Base-by-base conservation (phyloP, 2,329 filamentous ascomycete genomes). In the Colletotrichum simmondsii region DNA sequence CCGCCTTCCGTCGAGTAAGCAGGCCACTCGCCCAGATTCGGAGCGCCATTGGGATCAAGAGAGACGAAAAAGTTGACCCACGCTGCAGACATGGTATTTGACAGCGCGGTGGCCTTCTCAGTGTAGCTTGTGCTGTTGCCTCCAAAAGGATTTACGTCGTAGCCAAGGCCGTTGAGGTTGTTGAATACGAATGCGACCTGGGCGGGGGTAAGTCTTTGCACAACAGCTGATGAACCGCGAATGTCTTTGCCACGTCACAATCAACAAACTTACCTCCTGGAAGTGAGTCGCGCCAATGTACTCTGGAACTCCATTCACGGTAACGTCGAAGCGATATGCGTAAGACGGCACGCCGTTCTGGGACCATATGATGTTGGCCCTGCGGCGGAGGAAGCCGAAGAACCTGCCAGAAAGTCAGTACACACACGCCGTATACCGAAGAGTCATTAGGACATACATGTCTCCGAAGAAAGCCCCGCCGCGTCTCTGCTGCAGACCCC, bases 151-250 rank as follows among this genome's bases (percentile, higher is more conserved):
- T 81, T 80, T 0, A 58, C 69, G n/a, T 57, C 64, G 53, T 82
- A 82, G 54, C 80, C 80, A 6, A 76, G 72, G 19, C 80, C 81
- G 35, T 77, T 74, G 14, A 78, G 58, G 61, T 82, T 83, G 56
- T 79, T 77, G 67, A 88, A 86, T n/a, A 82, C 80, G 65, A 87
- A 81, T 7, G 82, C 77, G 24, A 87, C 79, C 67, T 85, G 1
- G 5, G 11, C 19, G 8, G 1, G 3, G 26, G 42, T 49, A n/a
- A 49, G 42, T 7, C 12, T 32, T 19, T 26, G 58, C 22, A 28
- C 32, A 49, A 37, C 28, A 54, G 61, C 49, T 49, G 6, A 52
- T 6, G 12, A 8, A 26, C 4, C 7, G 12, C 10, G 7, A 26
- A n/a, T 42, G 32, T 35, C 32, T 12, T 35, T 14, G 35, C 22